Evolutionary conservation across 768 basidiomycete species (phyloP).

Genomic region (Lactarius quietus): DNA sequence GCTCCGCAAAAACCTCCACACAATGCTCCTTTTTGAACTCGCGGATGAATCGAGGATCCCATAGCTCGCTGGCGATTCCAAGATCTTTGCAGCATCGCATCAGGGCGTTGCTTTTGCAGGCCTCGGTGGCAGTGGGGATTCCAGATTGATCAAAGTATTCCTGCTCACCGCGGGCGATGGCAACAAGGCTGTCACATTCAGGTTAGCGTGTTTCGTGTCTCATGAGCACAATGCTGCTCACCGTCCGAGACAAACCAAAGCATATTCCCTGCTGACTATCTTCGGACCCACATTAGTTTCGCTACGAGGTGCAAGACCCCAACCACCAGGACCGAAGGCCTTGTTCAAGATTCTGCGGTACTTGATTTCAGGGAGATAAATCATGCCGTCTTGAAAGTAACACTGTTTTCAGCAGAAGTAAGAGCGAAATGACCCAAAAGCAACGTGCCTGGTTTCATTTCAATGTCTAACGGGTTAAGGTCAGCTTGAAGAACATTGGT

Average conservation of each 20-base stretch:
- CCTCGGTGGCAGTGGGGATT: constrained; percentile 91
- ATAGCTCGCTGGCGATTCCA: constrained; percentile 93
- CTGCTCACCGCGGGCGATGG: constrained; percentile 90
- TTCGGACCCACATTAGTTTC: constrained; percentile 88
- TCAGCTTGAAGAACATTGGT: constrained; percentile 71
- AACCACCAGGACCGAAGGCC: constrained; percentile 94
- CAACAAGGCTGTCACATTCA: constrained; percentile 61
- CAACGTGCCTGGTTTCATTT: constrained; percentile 86
- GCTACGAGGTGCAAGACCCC: constrained; percentile 92
- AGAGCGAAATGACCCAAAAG: neutral
- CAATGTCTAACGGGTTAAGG: constrained; percentile 73
- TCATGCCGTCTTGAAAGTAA: constrained; percentile 65
- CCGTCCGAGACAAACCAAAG: constrained; percentile 89
- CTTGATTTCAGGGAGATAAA: constrained; percentile 97
- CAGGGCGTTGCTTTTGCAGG: constrained; percentile 92
- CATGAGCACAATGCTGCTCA: constrained; percentile 36
- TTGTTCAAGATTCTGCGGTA: constrained; percentile 88
- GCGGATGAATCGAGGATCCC: constrained; percentile 96
- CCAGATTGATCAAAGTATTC: constrained; percentile 92
- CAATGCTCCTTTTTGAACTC: constrained; percentile 86
- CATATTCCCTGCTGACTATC: constrained; percentile 91
- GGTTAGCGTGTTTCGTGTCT: neutral
- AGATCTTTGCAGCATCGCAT: constrained; percentile 98
- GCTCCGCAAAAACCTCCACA: constrained; percentile 81
- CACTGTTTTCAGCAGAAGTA: neutral